Evolutionary conservation across 2,329 filamentous ascomycete species (phyloP), one percentile per base, ranked within the genome.

Genomic region (Aspergillus niger): DNA sequence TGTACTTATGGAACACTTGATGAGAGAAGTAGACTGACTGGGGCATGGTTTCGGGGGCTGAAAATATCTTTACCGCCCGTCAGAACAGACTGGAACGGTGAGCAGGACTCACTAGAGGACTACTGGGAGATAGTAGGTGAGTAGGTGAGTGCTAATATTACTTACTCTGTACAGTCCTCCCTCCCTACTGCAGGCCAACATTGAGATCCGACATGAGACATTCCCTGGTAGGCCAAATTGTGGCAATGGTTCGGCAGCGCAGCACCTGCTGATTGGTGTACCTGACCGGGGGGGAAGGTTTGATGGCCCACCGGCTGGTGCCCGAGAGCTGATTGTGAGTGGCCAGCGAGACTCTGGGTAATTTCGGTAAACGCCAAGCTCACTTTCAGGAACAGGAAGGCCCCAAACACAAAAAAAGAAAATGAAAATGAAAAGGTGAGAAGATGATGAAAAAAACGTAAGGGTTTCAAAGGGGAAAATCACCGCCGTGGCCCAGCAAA

Each of bases 261-360:
- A 3, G 47, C 20, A 5, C 6, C 20, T 22, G 6, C 2, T 74
- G 69, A 73, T 73, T 74, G 71, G 72, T 69, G 72, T 74, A 44
- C 72, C 71, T 73, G 72, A 60, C 62, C 64, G 49, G 56, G 60
- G 60, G 58, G 49, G 48, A 55, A 57, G 48, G 55, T 61, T 38
- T 57, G 52, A 50, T 53, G 57, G 32, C 43, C 59, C 63, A 61
- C 57, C 52, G 47, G 52, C 24, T 24, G 32, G 24, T 62, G 59
- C 57, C 49, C 51, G 54, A 52, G 32, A 47, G 8, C 8, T 8
- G 44, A 47, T 55, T 22, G 22, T 71, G 61, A 71, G 70, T 72
- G 70, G 70, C 26, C 41, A 49, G 58, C 65, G 63, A 55, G 60
- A 55, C 57, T 44, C 49, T 60, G 39, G 55, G 58, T 63, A 67